Base-by-base conservation (phyloP, 306 rosid species). In the Cicer yamashitae region DNA sequence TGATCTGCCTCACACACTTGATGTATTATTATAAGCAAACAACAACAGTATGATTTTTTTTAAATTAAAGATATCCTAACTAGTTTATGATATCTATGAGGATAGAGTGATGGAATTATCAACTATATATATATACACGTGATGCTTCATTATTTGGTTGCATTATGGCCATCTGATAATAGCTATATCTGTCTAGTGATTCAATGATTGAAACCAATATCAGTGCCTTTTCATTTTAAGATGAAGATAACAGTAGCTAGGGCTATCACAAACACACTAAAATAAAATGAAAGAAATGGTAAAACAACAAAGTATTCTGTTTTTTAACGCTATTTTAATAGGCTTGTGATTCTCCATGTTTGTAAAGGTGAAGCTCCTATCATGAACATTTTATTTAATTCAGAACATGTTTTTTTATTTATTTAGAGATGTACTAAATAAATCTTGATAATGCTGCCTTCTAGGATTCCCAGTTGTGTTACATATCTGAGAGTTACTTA, bases 181-280 rank as follows among this genome's bases (percentile, higher is more conserved):
- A 82, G 67, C 82, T 60, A 65, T 79, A 61, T 76, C 8, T 72
- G 71, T 60, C 77, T 66, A 67, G 45, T 54, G 48, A 47, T 51
- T 46, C 71, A 82, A 85, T 85, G 77, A 85, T 82, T 79, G 77
- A 82, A 22, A 17, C 56, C 46, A 75, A 11, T 60, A 75, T 58
- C 37, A 50, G 25, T 74, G 51, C 69, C 81, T 69, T 63, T 45
- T 51, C 59, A 41, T 45, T 25, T 15, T 51, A 37, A 62, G 74
- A 46, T 72, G 56, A 60, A 72, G 30, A 57, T 58, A 52, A 54
- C 52, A 66, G 63, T 66, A 30, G 45, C 61, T 50, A 59, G 20
- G 67, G 66, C 12, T 58, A 65, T 12, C 67, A 73, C n/a, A 57
- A 50, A 22, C 52, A 64, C 25, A 22, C 70, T 76, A 65, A 71